These are phyloP conservation scores for Paramecium sonneborni DNA, from an alignment of 73 alveolate genomes.

Conservation along the genomic window DNA sequence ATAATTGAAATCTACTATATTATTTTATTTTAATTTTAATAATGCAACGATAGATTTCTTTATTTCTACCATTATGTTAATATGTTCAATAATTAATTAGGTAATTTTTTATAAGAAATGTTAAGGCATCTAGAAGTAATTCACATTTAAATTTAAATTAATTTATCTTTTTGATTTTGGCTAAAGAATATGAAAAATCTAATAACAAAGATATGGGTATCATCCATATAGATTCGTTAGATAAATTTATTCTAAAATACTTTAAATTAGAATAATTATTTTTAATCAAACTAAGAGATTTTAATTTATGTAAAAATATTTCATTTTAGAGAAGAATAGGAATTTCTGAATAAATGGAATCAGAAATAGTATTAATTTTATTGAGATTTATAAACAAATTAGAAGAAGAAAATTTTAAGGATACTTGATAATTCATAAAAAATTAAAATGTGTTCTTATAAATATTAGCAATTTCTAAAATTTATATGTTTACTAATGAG, in stretches of 20 bases:
- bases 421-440: no score
- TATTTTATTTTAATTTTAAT: not conserved
- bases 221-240: not conserved
- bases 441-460: no score
- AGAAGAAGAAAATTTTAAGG: no score
- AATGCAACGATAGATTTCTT: not conserved
- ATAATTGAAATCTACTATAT: no score
- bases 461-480: no score
- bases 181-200: not conserved
- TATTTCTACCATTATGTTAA: not conserved
- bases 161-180: not conserved
- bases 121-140: not conserved
- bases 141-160: not conserved
- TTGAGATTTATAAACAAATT: no score
- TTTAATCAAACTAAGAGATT: not conserved
- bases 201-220: not conserved
- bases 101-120: not conserved
- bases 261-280: not conserved
- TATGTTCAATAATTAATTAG: not conserved
- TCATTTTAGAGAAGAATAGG: not conserved
- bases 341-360: no score
- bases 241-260: no score
- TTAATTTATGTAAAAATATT: not conserved
- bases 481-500: no score
- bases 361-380: no score